Conservation (phyloP, 495 filamentous ascomycete genomes). For the Penicillium cataractarum region DNA sequence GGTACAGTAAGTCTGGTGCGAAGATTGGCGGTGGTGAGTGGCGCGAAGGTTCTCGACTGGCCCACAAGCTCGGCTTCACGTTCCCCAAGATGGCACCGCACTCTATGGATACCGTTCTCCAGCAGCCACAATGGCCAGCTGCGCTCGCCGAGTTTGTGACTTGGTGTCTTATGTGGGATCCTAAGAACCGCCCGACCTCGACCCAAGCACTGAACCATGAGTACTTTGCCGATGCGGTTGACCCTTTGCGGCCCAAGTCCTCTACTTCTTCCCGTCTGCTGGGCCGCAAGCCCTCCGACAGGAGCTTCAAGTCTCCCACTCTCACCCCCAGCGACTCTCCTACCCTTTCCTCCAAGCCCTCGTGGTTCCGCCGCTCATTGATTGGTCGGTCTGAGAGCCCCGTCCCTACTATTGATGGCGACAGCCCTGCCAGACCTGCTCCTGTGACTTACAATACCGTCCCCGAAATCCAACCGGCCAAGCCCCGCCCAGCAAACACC, state of each 20-base stretch:
- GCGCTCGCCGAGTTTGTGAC: conserved; percentile 91
- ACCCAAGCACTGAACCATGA: conserved; percentile 90
- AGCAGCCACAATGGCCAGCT: conserved; percentile 86
- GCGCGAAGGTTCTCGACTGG: conserved; percentile 90
- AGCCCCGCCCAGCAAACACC: conserved; percentile 60
- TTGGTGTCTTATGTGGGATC: conserved; percentile 99
- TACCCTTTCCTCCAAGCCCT: conserved; percentile 77
- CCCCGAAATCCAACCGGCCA: conserved; percentile 52
- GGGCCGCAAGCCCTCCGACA: conserved; percentile 84
- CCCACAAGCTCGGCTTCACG: conserved; percentile 95
- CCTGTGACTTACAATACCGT: conserved; percentile 57
- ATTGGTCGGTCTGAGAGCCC: conserved; percentile 70
- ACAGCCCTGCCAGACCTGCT: conserved; percentile 43
- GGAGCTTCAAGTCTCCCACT: conserved; percentile 59
- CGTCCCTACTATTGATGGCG: conserved; percentile 44
- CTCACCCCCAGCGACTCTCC: conserved; percentile 71
- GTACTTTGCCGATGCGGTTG: conserved; percentile 93
- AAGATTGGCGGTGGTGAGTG: conserved; percentile 96
- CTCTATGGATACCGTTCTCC: conserved; percentile 92
- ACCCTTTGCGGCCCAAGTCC: conserved; percentile 90
- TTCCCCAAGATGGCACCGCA: conserved; percentile 99
- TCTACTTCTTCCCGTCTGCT: conserved; percentile 76
- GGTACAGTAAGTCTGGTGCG: conserved; percentile 87
- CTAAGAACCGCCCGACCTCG: conserved; percentile 90
- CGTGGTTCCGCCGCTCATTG: conserved; percentile 94